Evolutionary conservation across 768 basidiomycete species (phyloP).

Genomic region (Holtermanniella nyarrowii): DNA sequence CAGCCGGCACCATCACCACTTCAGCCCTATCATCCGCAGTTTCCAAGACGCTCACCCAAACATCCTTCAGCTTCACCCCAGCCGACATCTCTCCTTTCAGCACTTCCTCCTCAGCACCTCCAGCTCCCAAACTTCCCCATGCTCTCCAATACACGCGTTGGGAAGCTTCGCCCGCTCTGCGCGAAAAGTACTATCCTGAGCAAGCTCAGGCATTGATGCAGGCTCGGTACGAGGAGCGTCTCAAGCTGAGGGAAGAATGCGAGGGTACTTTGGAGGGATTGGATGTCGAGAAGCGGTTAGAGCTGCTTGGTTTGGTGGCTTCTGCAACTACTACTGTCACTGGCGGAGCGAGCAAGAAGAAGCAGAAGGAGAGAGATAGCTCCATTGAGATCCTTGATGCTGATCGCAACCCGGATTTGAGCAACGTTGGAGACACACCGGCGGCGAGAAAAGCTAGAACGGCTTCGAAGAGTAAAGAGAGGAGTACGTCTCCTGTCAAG

Average conservation of each 20-base stretch:
- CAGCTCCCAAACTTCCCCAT: conserved; percentile 15
- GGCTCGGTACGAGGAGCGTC: conserved; percentile 9
- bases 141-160: conserved; percentile 24
- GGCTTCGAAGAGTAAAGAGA: conserved; percentile 19
- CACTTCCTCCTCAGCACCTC: conserved; percentile 1
- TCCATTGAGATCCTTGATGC: conserved; percentile 1
- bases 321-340: too few species aligned
- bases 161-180: conserved; percentile 20
- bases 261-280: conserved; percentile 16
- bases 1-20: conserved; percentile 11
- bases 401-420: too few species aligned
- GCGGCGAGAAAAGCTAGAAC: conserved; percentile 5
- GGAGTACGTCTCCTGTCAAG: conserved; percentile 26
- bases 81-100: conserved; percentile 18
- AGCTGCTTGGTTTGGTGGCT: conserved; percentile 17
- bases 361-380: conserved; percentile 4
- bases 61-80: conserved; percentile 21
- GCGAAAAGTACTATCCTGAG: conserved; percentile 10
- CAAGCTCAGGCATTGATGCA: conserved; percentile 8
- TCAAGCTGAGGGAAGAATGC: conserved; percentile 15
- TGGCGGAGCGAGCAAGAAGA: too few species aligned
- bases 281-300: conserved; percentile 24
- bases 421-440: conserved; percentile 2
- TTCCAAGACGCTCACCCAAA: conserved; percentile 16
- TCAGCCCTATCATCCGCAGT: conserved; percentile 14